Percentiles rank a stretch among this genome's conserved stretches.
Conservation (phyloP, 345 rosid genomes). For the Ailanthus altissimus region DNA sequence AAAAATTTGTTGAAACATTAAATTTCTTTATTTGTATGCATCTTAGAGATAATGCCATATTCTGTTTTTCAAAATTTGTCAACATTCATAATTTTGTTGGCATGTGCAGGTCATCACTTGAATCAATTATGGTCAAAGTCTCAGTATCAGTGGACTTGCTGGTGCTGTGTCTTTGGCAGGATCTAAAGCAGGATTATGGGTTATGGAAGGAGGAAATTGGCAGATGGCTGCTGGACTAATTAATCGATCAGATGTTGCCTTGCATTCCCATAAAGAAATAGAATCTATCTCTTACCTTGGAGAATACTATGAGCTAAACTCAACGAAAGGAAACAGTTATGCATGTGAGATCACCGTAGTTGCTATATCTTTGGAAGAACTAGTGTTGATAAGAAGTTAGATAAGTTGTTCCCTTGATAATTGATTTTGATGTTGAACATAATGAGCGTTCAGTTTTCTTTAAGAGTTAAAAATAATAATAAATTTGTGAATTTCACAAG, state of each 20-base stretch:
- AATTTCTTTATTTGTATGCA: background rate
- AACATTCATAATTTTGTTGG: background rate
- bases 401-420: no score
- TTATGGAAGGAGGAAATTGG: conserved; percentile 93
- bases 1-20: background rate
- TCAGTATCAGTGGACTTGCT: conserved; percentile 81
- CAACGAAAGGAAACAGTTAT: conserved; percentile 65
- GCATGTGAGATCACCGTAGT: conserved; percentile 65
- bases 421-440: no score
- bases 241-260: conserved; percentile 60
- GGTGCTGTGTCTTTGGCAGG: conserved; percentile 99
- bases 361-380: conserved; percentile 83
- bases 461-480: no score
- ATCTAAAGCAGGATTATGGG: conserved; percentile 85
- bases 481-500: no score
- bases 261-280: conserved; percentile 73
- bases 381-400: conserved; percentile 65
- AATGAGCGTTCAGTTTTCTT: no score
- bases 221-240: conserved; percentile 88
- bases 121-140: conserved; percentile 91
- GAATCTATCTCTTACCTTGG: conserved; percentile 59
- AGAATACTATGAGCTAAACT: conserved; percentile 74
- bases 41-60: background rate
- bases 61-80: background rate
- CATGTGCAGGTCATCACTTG: conserved; percentile 77